Evolutionary conservation across 148 eudicot genomes (phyloP), one percentile per base, ranked within the genome.

Genomic region (Simmondsia chinensis): DNA sequence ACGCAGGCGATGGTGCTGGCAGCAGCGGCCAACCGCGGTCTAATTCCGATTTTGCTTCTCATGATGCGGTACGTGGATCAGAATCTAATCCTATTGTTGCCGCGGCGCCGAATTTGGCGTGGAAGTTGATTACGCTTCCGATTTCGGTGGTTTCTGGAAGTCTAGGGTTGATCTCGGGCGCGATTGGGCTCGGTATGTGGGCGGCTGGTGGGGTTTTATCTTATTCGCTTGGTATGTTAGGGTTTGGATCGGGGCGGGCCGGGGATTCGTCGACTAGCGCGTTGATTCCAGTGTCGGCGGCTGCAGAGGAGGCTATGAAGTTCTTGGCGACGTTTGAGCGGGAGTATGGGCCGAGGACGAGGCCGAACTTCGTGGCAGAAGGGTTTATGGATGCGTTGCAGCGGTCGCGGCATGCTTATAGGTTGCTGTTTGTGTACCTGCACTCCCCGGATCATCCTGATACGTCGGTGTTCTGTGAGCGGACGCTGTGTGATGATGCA

Each of bases 381-480:
- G 80, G 83, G 46, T 87, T 87, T 54, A 83, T 87, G 94, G 96
- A 87, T 7, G 94, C 94, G 13, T 48, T 87, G 54, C 94, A 87
- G 65, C 46, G 86, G 73, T 87, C 96, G 4, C 48, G 85, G 39
- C 68, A 51, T 5, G 94, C 62, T 20, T 83, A 64, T 35, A 87
- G 83, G 76, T 40, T 87, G 40, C 31, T 87, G 63, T 83, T 79
- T 61, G 89, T 87, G 23, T 83, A 83, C 48, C 39, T 87, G 71
- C 96, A 87, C 40, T 83, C 94, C 22, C 88, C 96, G 8, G 96
- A 87, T 33, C 96, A 87, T 24, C 75, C 87, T 0, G 94, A 87
- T 37, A 79, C 94, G 15, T 75, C 75, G 3, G 21, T 24, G 18
- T 89, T 89, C 59, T 76, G 83, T 34, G 84, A 56, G 35, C 25